A percentile compares a stretch with the other conserved stretches of the same genome.
phyloP scores from a whole-genome alignment of 2,329 filamentous ascomycete genomes.

The Alternaria sp. region DNA sequence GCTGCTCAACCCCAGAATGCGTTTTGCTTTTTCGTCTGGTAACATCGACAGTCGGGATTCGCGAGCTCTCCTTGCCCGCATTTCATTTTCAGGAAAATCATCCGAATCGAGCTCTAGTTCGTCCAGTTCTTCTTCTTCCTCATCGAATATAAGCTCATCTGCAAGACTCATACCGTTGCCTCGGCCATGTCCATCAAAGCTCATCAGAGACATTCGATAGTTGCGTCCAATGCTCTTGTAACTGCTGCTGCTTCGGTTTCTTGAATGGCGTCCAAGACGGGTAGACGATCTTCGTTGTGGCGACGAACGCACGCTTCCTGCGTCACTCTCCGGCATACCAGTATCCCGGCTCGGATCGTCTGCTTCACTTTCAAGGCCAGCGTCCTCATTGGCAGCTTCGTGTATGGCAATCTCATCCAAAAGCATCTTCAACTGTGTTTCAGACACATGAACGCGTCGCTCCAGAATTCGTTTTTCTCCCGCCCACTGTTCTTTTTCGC shows the following conservation, averaged over 20 bases:
- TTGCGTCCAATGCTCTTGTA: slow-evolving; percentile 61
- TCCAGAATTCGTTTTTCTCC: slow-evolving; percentile 83
- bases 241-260: slow-evolving; percentile 62
- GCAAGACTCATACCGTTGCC: slow-evolving; percentile 78
- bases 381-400: slow-evolving; percentile 59
- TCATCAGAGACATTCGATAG: slow-evolving; percentile 75
- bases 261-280: slow-evolving; percentile 64
- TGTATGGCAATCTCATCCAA: slow-evolving; percentile 84
- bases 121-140: slow-evolving; percentile 69
- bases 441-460: slow-evolving; percentile 86
- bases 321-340: slow-evolving; percentile 67
- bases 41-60: slow-evolving; percentile 55
- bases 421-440: slow-evolving; percentile 82
- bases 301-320: slow-evolving; percentile 73
- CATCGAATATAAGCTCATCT: slow-evolving; percentile 88
- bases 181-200: slow-evolving; percentile 63
- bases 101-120: slow-evolving; percentile 72
- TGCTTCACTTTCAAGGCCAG: slow-evolving; percentile 63
- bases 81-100: slow-evolving; percentile 58
- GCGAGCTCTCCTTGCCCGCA: slow-evolving; percentile 50
- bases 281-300: slow-evolving; percentile 58
- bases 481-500: slow-evolving; percentile 85
- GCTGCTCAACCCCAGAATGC: slow-evolving; percentile 53
- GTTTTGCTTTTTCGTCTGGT: slow-evolving; percentile 58
- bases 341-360: slow-evolving; percentile 70